Evolutionary conservation across 2,329 filamentous ascomycete species (phyloP), one percentile per base, ranked within the genome.

Genomic region (Tolypocladium nubicola): DNA sequence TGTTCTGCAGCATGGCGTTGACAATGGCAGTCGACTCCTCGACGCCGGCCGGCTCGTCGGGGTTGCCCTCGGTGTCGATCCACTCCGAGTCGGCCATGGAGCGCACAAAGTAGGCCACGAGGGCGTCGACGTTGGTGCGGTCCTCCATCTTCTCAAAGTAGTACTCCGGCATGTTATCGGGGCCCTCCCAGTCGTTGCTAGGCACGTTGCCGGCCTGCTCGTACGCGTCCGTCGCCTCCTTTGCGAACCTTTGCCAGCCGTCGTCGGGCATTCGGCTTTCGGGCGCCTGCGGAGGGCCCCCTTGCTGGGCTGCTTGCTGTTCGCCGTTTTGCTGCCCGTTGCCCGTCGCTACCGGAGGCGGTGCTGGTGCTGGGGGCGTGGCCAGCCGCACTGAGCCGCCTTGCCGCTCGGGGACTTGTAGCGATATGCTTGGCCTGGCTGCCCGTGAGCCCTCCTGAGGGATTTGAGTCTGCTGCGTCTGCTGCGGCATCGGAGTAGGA

Each of bases 321-420:
- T n/a, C 47, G 30, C 52, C 39, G 9, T 21, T 19, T 7, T 14
- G 14, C 21, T 33, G 54, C 30, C 79, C 80, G 53, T 81, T 83
- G 26, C 83, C 74, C 9, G 82, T 72, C 2, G 81, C 70, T 11
- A 78, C 76, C 0, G 80, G 80, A 2, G 72, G 70, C 11, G 41
- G 26, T 30, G 26, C 26, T 9, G 77, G 77, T 39, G 80, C 47
- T 4, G 47, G 80, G 8, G 55, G 80, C 10, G 85, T 88, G 30
- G 85, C 84, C 16, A 88, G 73, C 58, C 83, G 76, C 0, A 88
- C 82, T 3, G 80, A 76, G 1, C 83, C 83, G 1, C 83, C 77
- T 21, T 78, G 73, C 58, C 85, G 78, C 61, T 84, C 77, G 0
- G 73, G 73, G 3, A 75, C 72, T 41, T 74, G 72, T 6, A 76